These are phyloP conservation scores for Monosporascus sp. DNA, from an alignment of 2,329 filamentous ascomycete genomes.

Conservation along the genomic window DNA sequence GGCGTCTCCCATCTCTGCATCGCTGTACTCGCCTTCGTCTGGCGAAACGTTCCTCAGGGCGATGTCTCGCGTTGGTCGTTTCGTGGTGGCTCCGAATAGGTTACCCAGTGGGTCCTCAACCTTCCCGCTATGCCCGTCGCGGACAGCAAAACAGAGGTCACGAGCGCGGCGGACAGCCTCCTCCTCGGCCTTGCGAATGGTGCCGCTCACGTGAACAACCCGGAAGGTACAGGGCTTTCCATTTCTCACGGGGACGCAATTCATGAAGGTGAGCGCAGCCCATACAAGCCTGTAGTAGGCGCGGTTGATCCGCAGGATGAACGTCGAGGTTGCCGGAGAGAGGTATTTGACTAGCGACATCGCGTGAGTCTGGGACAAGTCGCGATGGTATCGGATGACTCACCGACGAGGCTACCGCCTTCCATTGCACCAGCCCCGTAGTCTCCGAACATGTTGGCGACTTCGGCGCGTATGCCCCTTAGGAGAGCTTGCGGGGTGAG, in stretches of 20 bases:
- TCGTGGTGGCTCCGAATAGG: conserved; percentile 28
- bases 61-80: conserved; percentile 13
- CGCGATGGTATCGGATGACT: conserved; percentile 8
- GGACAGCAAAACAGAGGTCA: conserved; percentile 62
- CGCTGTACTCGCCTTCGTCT: conserved; percentile 40
- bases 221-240: conserved; percentile 69
- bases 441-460: conserved; percentile 76
- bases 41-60: conserved; percentile 33
- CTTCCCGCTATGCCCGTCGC: conserved; percentile 33
- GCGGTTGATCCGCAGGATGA: conserved; percentile 80
- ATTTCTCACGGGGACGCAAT: conserved; percentile 55
- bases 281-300: conserved; percentile 83
- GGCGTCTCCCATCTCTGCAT: conserved; percentile 25
- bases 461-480: conserved; percentile 63
- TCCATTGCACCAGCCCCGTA: conserved; percentile 75
- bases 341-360: conserved; percentile 74
- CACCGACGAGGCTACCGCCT: conserved; percentile 60
- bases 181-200: conserved; percentile 86
- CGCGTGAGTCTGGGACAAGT: conserved; percentile 14
- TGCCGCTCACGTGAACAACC: conserved; percentile 84
- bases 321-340: conserved; percentile 86
- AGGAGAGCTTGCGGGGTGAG: conserved; percentile 62
- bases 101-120: conserved; percentile 28
- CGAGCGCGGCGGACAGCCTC: conserved; percentile 78
- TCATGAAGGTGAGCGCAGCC: conserved; percentile 81